Evolutionary conservation across 345 rosid species (phyloP), one percentile per base, ranked within the genome.

Genomic region (Eucalyptus rudis): DNA sequence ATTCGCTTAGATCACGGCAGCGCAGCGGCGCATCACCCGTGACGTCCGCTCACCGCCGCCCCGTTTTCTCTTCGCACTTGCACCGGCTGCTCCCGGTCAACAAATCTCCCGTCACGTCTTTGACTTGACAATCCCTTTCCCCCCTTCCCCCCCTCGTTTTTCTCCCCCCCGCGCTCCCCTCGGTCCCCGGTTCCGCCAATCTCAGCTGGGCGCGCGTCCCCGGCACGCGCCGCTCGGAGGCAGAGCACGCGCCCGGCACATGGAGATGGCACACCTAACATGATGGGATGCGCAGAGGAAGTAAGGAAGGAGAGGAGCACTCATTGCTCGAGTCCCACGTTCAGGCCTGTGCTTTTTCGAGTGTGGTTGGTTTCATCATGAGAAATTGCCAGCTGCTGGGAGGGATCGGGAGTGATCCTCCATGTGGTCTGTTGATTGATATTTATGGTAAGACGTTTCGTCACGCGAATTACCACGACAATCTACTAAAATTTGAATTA

Each of bases 21-120:
- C 45, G 87, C 36, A 29, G 27, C 7, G 88, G 50, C 76, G 51
- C 33, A 17, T 17, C 86, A 68, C 92, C 95, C 95, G 94, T 91
- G 94, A 92, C 93, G 92, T 92, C 91, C 94, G 93, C 93, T 88
- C 76, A 16, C 86, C 92, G 91, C 93, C 92, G 93, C 92, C 89
- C 7, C 27, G 25, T 52, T 86, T 15, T 64, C 88, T 47, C 90
- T 19, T 10, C 7, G 52, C 52, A 50, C 52, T 3, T n/a, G n/a
- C 83, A n/a, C 93, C 89, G 92, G 91, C 89, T 93, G 85, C 66
- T n/a, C 24, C 92, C 90, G 76, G 93, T 92, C 90, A 90, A 76
- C 84, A 84, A 20, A 54, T 85, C 87, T 24, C 89, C n/a, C 20
- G 51, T 54, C 89, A 25, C 59, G 12, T 44, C 49, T 87, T 45